A percentile compares a stretch with the other conserved stretches of the same genome.
Evolutionary conservation across 2,329 filamentous ascomycete species (phyloP).

Genomic region (Aspergillus quadricinctus): DNA sequence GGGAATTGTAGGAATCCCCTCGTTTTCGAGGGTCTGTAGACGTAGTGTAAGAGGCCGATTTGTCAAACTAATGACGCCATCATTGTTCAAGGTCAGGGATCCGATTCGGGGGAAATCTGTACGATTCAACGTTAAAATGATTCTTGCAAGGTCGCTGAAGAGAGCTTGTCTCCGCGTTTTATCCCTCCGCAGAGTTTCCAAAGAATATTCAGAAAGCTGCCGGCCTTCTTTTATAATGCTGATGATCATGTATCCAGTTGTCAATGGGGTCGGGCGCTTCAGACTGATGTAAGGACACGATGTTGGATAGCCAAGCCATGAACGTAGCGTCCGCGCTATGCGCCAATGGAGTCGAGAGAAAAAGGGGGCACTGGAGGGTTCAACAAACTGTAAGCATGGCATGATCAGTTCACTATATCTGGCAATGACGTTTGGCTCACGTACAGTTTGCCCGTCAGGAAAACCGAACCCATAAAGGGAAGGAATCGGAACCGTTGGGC

Average conservation of each 20-base stretch:
- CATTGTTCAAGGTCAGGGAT: constrained; percentile 26
- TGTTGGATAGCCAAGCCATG: constrained; percentile 7
- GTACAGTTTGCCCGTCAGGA: constrained; percentile 23
- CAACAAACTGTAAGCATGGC: constrained; percentile 4
- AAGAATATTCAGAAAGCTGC: constrained; percentile 13
- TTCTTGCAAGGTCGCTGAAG: constrained; percentile 7
- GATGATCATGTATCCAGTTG: constrained; percentile 13
- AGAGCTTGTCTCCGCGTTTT: constrained; percentile 7
- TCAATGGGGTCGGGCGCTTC: not conserved
- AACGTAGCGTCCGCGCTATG: constrained; percentile 2
- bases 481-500: constrained; percentile 35
- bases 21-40: constrained; percentile 23
- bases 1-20: constrained; percentile 23
- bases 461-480: constrained; percentile 32
- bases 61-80: constrained; percentile 17
- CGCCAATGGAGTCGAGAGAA: constrained; percentile 4
- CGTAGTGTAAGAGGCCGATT: constrained; percentile 23
- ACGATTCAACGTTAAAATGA: constrained; percentile 13
- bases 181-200: constrained; percentile 5
- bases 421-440: not conserved
- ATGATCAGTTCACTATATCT: not conserved
- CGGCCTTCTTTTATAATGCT: constrained; percentile 6
- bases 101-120: constrained; percentile 28
- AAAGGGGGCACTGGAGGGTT: constrained; percentile 2
- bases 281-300: constrained; percentile 9